phyloP scores from a whole-genome alignment of 2,329 filamentous ascomycete species.

The Fusarium sambucinum region DNA sequence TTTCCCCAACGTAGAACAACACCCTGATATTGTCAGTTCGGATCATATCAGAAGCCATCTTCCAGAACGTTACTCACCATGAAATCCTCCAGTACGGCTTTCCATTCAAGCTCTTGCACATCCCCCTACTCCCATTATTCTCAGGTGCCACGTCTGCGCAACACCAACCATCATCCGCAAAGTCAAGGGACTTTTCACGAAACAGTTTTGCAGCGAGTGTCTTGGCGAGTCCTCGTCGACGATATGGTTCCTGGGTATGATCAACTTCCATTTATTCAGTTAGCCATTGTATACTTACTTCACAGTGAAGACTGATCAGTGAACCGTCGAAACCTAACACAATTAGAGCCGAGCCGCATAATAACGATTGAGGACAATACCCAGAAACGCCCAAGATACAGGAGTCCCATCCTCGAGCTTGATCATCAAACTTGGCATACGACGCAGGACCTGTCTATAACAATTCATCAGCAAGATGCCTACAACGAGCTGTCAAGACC shows the following conservation, averaged over 20 bases:
- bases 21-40: conserved; percentile 30
- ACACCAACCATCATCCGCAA: conserved; percentile 64
- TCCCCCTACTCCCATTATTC: conserved; percentile 70
- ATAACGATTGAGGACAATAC: conserved; percentile 38
- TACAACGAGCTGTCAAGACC: neutral
- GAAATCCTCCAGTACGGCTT: conserved; percentile 66
- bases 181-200: conserved; percentile 60
- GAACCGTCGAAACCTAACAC: conserved; percentile 67
- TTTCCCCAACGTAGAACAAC: conserved; percentile 34
- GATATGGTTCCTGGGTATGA: conserved; percentile 61
- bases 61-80: conserved; percentile 62
- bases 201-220: conserved; percentile 70
- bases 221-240: conserved; percentile 73
- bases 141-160: conserved; percentile 73
- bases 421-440: conserved; percentile 62
- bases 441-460: conserved; percentile 56
- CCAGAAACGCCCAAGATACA: conserved; percentile 74
- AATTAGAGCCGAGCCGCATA: conserved; percentile 11
- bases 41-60: fast-evolving
- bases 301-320: conserved; percentile 71
- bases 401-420: conserved; percentile 60
- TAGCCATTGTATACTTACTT: conserved; percentile 51
- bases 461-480: neutral
- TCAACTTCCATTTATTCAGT: neutral
- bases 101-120: conserved; percentile 73